Evolutionary conservation across 2,329 filamentous ascomycete species (phyloP).

Genomic region (Sclerotinia subarctica): DNA sequence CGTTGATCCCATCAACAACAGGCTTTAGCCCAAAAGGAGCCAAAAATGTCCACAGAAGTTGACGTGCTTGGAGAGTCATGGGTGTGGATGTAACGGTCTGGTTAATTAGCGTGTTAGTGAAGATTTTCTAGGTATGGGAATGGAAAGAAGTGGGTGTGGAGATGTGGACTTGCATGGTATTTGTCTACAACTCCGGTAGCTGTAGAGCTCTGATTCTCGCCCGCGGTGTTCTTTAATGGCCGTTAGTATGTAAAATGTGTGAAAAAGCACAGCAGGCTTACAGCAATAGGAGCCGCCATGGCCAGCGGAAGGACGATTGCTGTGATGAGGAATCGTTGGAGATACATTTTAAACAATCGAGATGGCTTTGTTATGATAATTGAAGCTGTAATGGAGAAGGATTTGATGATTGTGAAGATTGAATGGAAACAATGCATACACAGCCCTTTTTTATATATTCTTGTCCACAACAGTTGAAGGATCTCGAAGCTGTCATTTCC

Average conservation of each 20-base stretch:
- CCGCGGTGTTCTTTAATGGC: background rate
- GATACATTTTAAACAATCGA: background rate
- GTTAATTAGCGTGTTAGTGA: background rate
- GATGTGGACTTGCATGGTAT: background rate
- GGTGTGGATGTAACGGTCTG: background rate
- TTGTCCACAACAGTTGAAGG: background rate
- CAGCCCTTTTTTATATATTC: background rate
- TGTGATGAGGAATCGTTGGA: background rate
- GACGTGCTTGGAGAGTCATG: background rate
- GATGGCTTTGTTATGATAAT: background rate
- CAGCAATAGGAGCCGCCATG: background rate
- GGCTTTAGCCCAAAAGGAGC: background rate
- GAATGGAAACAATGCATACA: background rate
- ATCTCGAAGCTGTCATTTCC: background rate
- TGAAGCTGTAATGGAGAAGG: background rate
- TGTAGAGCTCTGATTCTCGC: background rate
- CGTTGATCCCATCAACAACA: background rate
- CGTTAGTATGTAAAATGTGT: background rate
- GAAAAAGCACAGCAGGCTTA: background rate
- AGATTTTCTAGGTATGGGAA: background rate
- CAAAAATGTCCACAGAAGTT: background rate
- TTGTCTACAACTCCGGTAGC: background rate
- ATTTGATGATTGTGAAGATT: background rate
- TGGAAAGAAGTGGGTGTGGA: background rate
- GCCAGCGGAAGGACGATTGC: background rate